Conservation (phyloP, 1,284 basidiomycete species). For the Cutaneotrichosporon sp. region DNA sequence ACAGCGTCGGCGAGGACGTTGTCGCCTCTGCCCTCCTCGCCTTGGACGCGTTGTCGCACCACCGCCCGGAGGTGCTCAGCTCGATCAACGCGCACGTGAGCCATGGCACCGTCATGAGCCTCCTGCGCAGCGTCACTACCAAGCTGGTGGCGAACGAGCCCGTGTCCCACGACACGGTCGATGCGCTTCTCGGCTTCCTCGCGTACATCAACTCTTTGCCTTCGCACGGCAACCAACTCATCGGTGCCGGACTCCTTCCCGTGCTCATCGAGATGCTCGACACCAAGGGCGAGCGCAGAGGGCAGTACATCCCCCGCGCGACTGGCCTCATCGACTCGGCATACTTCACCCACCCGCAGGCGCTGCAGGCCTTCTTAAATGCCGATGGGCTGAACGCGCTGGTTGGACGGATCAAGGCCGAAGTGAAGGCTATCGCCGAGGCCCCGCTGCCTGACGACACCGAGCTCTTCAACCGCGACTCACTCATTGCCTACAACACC, state of each 20-base stretch:
- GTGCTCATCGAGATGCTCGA: slow-evolving; percentile 85
- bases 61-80: slow-evolving; percentile 82
- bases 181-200: slow-evolving; percentile 82
- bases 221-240: slow-evolving; percentile 85
- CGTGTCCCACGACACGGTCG: slow-evolving; percentile 77
- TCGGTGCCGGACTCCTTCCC: slow-evolving; percentile 94
- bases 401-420: slow-evolving; percentile 76
- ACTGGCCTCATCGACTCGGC: slow-evolving; percentile 92
- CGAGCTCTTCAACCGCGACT: slow-evolving; percentile 22
- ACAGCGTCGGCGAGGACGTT: slow-evolving; percentile 58
- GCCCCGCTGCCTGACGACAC: slow-evolving; percentile 11
- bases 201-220: slow-evolving; percentile 83
- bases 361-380: slow-evolving; percentile 83
- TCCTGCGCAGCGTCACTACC: slow-evolving; percentile 74
- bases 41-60: slow-evolving; percentile 84
- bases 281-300: slow-evolving; percentile 54
- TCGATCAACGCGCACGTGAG: slow-evolving; percentile 94
- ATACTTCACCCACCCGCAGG: slow-evolving; percentile 71
- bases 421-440: slow-evolving; percentile 18
- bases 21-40: slow-evolving; percentile 84
- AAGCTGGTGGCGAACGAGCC: slow-evolving; percentile 64
- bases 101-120: slow-evolving; percentile 88
- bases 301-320: slow-evolving; percentile 57
- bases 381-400: slow-evolving; percentile 82
- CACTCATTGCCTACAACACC: slow-evolving; percentile 31